Evolutionary conservation across 768 basidiomycete species (phyloP), one percentile per base, ranked within the genome.

Genomic region (Astraeus odoratus): DNA sequence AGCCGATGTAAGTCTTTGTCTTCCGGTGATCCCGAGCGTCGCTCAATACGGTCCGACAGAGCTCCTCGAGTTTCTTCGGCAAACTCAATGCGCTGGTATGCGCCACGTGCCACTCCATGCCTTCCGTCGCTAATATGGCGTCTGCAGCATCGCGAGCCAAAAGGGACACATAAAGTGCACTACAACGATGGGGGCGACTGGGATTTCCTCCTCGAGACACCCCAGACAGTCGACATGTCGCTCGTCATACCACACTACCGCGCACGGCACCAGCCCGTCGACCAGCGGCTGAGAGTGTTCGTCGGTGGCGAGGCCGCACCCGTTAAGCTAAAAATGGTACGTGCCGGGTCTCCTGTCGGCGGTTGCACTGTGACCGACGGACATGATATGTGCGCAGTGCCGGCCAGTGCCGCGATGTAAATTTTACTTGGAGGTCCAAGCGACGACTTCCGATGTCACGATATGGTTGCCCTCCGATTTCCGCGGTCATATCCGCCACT

Each of bases 381-480:
- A n/a, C n/a, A n/a, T n/a, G n/a, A n/a, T n/a, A 15, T 13, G 39
- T 25, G 23, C 13, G n/a, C 58, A 82, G 81, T 82, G 79, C 58
- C 78, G 80, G 49, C 73, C 71, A 30, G 64, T 72, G 22, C 65
- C 69, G 43, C 76, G 74, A 46, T 72, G 71, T 27, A 72, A 71
- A 57, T 79, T 82, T 52, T 76, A 76, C 60, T 72, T 88, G 39
- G 78, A 84, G 59, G 68, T 89, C 27, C 73, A 73, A 51, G 80
- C 77, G 15, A 66, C 71, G n/a, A 64, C 69, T n/a, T 82, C 86
- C 31, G 76, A 85, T 54, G 74, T 88, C 24, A 86, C 80, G 5
- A 63, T 88, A 47, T 88, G 80, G 78, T 69, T 89, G 16, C 86
- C 86, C 12, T 86, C 84, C 27, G 85, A 89, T 56, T 88, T 88